Conservation (phyloP, 2,329 filamentous ascomycete genomes). For the Chaetomiaceae sp. region DNA sequence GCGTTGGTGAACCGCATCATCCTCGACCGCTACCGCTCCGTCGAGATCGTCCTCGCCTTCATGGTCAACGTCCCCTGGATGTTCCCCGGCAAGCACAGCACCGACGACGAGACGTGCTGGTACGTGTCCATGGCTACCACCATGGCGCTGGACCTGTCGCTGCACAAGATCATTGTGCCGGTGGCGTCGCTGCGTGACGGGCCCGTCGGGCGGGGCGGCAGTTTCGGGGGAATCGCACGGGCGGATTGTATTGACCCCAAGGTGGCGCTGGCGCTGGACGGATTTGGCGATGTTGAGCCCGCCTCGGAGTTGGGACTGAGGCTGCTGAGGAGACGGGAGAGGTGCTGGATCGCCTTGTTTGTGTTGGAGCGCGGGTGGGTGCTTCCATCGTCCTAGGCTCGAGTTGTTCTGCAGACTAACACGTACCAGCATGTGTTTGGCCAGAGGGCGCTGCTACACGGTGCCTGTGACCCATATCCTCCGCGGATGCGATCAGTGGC, state of each 20-base stretch:
- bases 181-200: slow-evolving; percentile 41
- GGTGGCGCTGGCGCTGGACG: slow-evolving; percentile 60
- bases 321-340: slow-evolving; percentile 58
- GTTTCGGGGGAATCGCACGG: slow-evolving; percentile 41
- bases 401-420: background rate
- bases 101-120: slow-evolving; percentile 66
- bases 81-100: slow-evolving; percentile 59
- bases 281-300: slow-evolving; percentile 58
- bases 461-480: slow-evolving; percentile 61
- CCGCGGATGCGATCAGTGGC: slow-evolving; percentile 64
- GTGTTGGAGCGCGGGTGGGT: slow-evolving; percentile 61
- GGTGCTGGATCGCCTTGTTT: slow-evolving; percentile 66
- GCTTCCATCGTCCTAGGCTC: background rate
- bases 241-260: slow-evolving; percentile 64
- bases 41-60: slow-evolving; percentile 68
- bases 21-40: slow-evolving; percentile 56
- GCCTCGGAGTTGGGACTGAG: slow-evolving; percentile 54
- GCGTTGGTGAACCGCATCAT: slow-evolving; percentile 57
- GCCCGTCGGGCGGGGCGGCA: slow-evolving; percentile 29
- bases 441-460: slow-evolving; percentile 61
- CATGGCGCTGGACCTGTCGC: slow-evolving; percentile 60
- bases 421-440: slow-evolving; percentile 53
- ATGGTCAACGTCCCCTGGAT: slow-evolving; percentile 75
- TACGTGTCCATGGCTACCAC: slow-evolving; percentile 65
- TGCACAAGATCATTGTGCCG: slow-evolving; percentile 63